Conservation (phyloP, 495 filamentous ascomycete genomes). For the Halenospora varia region DNA sequence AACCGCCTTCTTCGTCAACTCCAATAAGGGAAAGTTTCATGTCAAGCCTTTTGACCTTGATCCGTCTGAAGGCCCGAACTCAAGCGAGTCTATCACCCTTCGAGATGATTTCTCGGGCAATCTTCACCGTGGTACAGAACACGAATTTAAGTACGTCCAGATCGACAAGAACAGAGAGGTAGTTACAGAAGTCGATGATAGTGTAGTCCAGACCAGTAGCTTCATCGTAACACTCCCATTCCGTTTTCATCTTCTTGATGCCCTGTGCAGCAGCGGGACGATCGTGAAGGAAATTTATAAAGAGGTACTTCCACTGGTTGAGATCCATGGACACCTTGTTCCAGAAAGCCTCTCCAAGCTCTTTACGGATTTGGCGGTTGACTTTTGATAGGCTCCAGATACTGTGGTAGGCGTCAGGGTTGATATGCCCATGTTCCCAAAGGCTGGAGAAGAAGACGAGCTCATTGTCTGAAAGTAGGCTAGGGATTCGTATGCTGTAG, state of each 20-base stretch:
- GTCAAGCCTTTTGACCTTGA: background rate
- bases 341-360: background rate
- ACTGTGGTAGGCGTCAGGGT: too few species aligned
- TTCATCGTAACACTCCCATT: background rate
- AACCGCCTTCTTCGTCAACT: too few species aligned
- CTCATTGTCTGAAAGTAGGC: too few species aligned
- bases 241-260: background rate
- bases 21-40: background rate
- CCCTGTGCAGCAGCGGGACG: background rate
- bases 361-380: background rate
- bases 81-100: background rate
- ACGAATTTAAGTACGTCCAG: background rate
- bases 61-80: background rate
- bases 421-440: too few species aligned
- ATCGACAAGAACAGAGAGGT: background rate
- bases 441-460: too few species aligned
- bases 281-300: background rate
- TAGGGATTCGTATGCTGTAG: too few species aligned
- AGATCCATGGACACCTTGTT: background rate
- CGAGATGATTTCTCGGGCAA: background rate
- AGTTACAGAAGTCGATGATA: background rate
- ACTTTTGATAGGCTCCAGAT: too few species aligned
- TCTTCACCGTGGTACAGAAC: background rate
- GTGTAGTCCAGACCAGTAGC: background rate
- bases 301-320: background rate